These are phyloP conservation scores for Phytophthora fragariae DNA, from an alignment of 352 stramenopile genomes.

Conservation along the genomic window DNA sequence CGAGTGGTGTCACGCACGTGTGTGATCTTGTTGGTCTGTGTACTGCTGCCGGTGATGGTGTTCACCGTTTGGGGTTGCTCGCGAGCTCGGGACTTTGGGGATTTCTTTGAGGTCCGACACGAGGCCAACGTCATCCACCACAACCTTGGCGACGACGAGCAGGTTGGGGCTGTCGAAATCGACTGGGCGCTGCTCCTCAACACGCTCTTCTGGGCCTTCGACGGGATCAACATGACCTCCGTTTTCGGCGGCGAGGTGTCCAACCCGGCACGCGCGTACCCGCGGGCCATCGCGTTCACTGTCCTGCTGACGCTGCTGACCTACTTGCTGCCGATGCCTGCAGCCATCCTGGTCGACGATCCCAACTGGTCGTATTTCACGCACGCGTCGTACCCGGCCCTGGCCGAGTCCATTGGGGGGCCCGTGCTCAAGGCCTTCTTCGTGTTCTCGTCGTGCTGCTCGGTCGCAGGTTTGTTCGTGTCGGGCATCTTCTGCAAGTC, in stretches of 20 bases:
- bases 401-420: constrained; percentile 86
- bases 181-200: constrained; percentile 90
- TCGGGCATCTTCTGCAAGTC: constrained; percentile 92
- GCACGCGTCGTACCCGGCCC: constrained; percentile 86
- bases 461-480: constrained; percentile 90
- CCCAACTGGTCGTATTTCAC: constrained; percentile 85
- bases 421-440: constrained; percentile 87
- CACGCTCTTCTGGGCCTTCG: constrained; percentile 95
- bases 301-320: constrained; percentile 39
- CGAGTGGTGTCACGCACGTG: constrained; percentile 38
- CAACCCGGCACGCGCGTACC: constrained; percentile 77
- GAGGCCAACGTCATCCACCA: constrained; percentile 38
- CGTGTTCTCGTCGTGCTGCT: constrained; percentile 79
- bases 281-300: constrained; percentile 44
- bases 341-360: constrained; percentile 73
- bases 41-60: constrained; percentile 90
- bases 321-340: constrained; percentile 75
- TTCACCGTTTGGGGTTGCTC: constrained; percentile 56
- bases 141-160: constrained; percentile 59
- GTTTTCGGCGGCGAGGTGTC: constrained; percentile 90
- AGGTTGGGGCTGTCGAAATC: constrained; percentile 46
- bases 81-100: constrained; percentile 66
- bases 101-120: constrained; percentile 92
- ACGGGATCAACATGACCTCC: constrained; percentile 91
- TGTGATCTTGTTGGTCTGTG: constrained; percentile 36